Conservation (phyloP, 192 early-diverging fungal species). For the Coemansia guatemalensis region DNA sequence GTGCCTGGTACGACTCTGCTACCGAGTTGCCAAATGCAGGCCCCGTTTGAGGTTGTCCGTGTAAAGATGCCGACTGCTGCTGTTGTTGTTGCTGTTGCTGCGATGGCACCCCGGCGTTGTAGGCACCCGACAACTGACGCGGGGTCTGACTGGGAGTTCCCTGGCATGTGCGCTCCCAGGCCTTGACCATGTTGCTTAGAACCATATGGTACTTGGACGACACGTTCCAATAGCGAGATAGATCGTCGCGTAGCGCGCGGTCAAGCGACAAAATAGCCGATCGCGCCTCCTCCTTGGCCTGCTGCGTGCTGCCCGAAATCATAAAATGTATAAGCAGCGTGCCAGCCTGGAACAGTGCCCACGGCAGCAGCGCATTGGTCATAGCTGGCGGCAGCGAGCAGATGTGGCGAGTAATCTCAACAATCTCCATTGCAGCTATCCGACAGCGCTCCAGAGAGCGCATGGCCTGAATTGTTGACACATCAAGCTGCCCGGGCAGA, state of each 20-base stretch:
- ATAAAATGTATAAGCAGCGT: conserved; percentile 56
- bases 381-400: conserved; percentile 44
- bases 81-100: conserved; percentile 6
- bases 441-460: conserved; percentile 50
- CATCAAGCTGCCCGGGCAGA: conserved; percentile 45
- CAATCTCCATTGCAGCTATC: conserved; percentile 51
- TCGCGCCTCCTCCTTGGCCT: conserved; percentile 52
- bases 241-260: conserved; percentile 43
- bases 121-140: conserved; percentile 13
- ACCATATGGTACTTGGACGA: conserved; percentile 53
- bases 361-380: conserved; percentile 51
- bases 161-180: conserved; percentile 52
- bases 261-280: conserved; percentile 48
- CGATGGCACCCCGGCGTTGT: background rate
- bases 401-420: conserved; percentile 48
- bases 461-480: conserved; percentile 48
- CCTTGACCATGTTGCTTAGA: conserved; percentile 53
- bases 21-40: conserved; percentile 17
- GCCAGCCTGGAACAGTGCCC: conserved; percentile 55
- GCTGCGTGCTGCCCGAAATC: conserved; percentile 49
- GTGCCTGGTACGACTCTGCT: conserved; percentile 24
- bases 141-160: conserved; percentile 34
- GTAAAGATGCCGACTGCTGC: conserved; percentile 8
- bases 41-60: conserved; percentile 6
- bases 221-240: conserved; percentile 53